Percentiles rank a stretch among this genome's conserved stretches.
These are phyloP conservation scores for Brassica incana DNA, from an alignment of 345 rosid genomes.

Conservation along the genomic window DNA sequence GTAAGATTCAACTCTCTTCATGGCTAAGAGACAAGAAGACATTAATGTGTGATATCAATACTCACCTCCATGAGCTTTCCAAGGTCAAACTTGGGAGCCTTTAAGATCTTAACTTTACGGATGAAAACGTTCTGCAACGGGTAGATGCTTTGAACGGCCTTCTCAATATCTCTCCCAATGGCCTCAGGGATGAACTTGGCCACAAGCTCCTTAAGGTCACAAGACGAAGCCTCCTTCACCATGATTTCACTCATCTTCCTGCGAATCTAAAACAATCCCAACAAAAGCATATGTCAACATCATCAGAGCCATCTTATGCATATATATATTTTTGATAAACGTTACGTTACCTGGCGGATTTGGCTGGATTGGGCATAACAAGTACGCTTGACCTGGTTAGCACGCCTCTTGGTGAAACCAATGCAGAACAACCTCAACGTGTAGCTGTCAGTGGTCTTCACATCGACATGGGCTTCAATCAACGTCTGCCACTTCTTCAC, in stretches of 20 bases:
- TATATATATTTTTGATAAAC: too few relatives aligned
- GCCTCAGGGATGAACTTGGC: constrained; percentile 76
- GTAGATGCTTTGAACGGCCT: constrained; percentile 71
- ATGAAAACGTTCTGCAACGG: constrained; percentile 84
- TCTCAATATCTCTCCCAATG: constrained; percentile 86
- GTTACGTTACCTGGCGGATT: constrained; percentile 52
- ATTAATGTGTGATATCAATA: background rate
- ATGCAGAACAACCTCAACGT: constrained; percentile 89
- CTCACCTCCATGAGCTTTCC: constrained; percentile 90
- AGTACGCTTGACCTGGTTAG: constrained; percentile 92
- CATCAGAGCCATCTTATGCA: background rate
- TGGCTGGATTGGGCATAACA: constrained; percentile 96
- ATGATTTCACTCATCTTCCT: constrained; percentile 90
- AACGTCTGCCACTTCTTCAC: constrained; percentile 91
- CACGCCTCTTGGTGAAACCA: constrained; percentile 86
- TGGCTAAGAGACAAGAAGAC: background rate
- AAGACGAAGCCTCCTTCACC: constrained; percentile 74
- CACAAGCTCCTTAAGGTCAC: constrained; percentile 82
- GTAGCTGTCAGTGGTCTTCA: constrained; percentile 81
- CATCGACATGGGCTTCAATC: constrained; percentile 93
- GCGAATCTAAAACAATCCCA: constrained; percentile 54
- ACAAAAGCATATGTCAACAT: background rate
- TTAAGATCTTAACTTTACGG: constrained; percentile 85
- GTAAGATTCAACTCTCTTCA: background rate
- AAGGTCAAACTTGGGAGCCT: constrained; percentile 93